Base-by-base conservation (phyloP, 179 eudicot species). In the Vitellaria paradoxa region DNA sequence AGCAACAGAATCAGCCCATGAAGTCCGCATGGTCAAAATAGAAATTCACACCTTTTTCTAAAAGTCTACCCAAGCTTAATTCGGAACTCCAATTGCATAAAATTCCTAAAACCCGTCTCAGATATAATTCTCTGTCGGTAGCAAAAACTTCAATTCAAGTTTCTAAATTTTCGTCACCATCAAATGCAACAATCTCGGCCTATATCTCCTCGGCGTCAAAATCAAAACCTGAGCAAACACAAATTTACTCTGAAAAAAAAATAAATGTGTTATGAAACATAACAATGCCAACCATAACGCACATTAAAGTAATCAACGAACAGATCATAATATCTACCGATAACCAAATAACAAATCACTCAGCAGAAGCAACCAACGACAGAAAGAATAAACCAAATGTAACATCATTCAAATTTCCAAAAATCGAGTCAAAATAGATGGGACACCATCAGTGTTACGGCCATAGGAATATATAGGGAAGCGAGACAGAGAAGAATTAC, bases 1-100 rank as follows among this genome's bases (percentile, higher is more conserved):
- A 77, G 86, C 91, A 78, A 90, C 93, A 5, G 98, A 86, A 89
- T 95, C 99, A 79, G 98, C 97, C 97, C 98, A 91, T 71, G 99
- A 91, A 66, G 89, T 86, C 70, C 87, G 91, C 86, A 84, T 83
- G 75, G 52, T 75, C 81, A 71, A 57, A 30, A 30, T 30, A 30
- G 40, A 45, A 66, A 30, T 74, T 61, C 76, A 30, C 73, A 9
- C 37, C 37, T 1, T 30, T 30, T 30, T 30, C 37, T 30, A 30
- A 30, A 20, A 50, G 10, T 17, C 20, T 20, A 46, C 18, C 52
- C 15, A 26, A 23, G 14, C 30, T 40, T 76, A 55, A 40, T n/a
- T 64, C 14, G 55, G 49, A 65, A 20, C 24, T 56, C 56, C 45
- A 64, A 63, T 37, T 12, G 20, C 73, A 53, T 62, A 59, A 75